Evolutionary conservation across 208 protist species (phyloP), one percentile per base, ranked within the genome.

Genomic region (Acanthamoeba sp.): DNA sequence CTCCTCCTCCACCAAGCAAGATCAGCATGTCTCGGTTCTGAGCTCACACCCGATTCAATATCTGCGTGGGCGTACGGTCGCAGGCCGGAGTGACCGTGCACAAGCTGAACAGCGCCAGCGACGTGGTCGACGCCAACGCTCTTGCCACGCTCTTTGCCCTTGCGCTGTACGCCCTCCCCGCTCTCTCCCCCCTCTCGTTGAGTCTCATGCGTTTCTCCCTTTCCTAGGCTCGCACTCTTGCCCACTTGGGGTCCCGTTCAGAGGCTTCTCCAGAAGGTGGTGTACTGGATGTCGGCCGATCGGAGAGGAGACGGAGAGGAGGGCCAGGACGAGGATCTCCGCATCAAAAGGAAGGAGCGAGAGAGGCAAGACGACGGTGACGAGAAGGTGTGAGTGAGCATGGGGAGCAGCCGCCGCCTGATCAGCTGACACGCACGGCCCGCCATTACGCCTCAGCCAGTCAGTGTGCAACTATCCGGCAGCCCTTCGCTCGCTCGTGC

Each of bases 1-100:
- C 29, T 98, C 98, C 66, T 52, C 97, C 20, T 97, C 98, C 59
- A 66, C 59, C 59, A 66, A n/a, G n/a, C n/a, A n/a, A n/a, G n/a
- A n/a, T n/a, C n/a, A n/a, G n/a, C n/a, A n/a, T n/a, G n/a, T n/a
- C n/a, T n/a, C n/a, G n/a, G n/a, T n/a, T n/a, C n/a, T n/a, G n/a
- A n/a, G n/a, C n/a, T n/a, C n/a, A n/a, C n/a, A n/a, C n/a, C n/a
- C n/a, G n/a, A n/a, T n/a, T n/a, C n/a, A n/a, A n/a, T n/a, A n/a
- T n/a, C n/a, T n/a, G n/a, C n/a, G n/a, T n/a, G n/a, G n/a, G n/a
- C 34, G 4, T 42, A 18, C 4, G 34, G 34, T 34, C 29, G 12
- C 27, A 80, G 69, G 73, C 73, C 42, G 73, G 73, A 12, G 73
- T 84, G 40, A 84, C 73, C 6, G 38, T 84, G 38, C 73, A 84